Conservation (phyloP, 192 early-diverging fungal species). For the Martensiomyces pterosporus region DNA sequence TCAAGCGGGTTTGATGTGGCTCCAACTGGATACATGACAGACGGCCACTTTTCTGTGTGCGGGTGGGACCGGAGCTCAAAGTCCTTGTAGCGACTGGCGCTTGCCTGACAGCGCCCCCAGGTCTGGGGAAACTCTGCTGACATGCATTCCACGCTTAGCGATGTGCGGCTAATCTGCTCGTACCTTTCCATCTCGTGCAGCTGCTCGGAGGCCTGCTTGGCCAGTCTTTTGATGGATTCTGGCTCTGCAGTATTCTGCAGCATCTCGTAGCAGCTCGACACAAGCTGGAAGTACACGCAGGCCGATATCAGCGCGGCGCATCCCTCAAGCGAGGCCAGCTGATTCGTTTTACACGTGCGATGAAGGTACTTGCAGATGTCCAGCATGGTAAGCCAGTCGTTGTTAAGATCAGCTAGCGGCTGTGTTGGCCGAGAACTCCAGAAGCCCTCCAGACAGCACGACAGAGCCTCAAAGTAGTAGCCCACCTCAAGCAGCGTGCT, state of each 20-base stretch:
- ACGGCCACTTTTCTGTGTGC: constrained; percentile 28
- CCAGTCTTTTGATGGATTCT: not conserved
- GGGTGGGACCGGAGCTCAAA: constrained; percentile 40
- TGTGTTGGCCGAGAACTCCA: constrained; percentile 30
- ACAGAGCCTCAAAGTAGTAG: constrained; percentile 42
- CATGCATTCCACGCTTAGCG: constrained; percentile 19
- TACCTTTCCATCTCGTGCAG: constrained; percentile 20
- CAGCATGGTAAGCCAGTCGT: constrained; percentile 41
- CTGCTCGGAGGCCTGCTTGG: constrained; percentile 12
- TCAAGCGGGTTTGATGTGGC: constrained; percentile 44
- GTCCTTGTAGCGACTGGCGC: not conserved
- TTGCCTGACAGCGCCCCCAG: constrained; percentile 32
- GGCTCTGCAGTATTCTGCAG: constrained; percentile 5
- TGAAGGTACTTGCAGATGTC: constrained; percentile 31
- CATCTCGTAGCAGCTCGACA: constrained; percentile 12
- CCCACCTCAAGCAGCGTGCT: constrained; percentile 28
- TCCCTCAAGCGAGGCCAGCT: constrained; percentile 21
- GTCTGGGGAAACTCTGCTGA: constrained; percentile 31
- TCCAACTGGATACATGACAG: constrained; percentile 37
- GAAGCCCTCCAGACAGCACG: constrained; percentile 45
- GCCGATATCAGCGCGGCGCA: constrained; percentile 28
- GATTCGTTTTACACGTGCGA: constrained; percentile 11
- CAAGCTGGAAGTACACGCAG: constrained; percentile 35
- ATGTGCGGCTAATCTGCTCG: constrained; percentile 13
- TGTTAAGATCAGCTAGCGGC: constrained; percentile 21